Conservation (phyloP, 208 protist genomes). For the Wallacemonas rigidus region DNA sequence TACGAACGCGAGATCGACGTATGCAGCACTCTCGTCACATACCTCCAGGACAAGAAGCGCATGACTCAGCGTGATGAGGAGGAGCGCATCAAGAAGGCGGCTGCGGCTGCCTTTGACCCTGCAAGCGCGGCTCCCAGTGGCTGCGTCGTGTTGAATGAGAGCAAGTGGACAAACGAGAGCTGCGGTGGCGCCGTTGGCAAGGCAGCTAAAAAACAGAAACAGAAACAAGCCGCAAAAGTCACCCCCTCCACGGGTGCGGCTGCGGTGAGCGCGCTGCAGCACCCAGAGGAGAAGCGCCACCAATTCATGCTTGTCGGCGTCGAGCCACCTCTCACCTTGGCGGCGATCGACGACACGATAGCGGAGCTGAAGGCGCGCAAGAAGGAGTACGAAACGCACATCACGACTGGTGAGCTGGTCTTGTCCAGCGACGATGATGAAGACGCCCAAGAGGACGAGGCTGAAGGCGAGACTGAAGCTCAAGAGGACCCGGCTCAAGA, state of each 20-base stretch:
- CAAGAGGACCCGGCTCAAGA: background rate
- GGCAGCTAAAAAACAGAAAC: conserved; percentile 30
- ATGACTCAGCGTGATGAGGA: conserved; percentile 69
- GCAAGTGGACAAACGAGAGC: conserved; percentile 45
- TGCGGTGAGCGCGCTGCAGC: conserved; percentile 39
- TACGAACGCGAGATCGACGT: conserved; percentile 60
- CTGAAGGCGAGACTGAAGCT: background rate
- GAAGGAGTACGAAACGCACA: conserved; percentile 58
- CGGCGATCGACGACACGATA: conserved; percentile 48
- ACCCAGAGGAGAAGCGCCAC: conserved; percentile 68
- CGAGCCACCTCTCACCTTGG: conserved; percentile 48
- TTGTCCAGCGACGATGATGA: conserved; percentile 73
- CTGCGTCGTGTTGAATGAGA: conserved; percentile 68
- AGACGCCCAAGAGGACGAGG: background rate
- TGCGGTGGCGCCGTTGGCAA: conserved; percentile 22
- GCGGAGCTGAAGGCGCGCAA: conserved; percentile 41
- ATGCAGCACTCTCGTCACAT: conserved; percentile 60
- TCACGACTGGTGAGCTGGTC: conserved; percentile 43
- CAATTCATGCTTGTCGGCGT: conserved; percentile 62
- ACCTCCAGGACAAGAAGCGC: conserved; percentile 65
- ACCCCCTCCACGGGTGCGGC: background rate
- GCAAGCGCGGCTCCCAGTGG: conserved; percentile 50
- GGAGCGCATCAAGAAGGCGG: conserved; percentile 42
- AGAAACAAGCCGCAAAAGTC: conserved; percentile 9
- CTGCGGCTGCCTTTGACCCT: conserved; percentile 71